These are phyloP conservation scores for Fusarium cicatricum DNA, from an alignment of 2,329 filamentous ascomycete genomes.

Conservation along the genomic window DNA sequence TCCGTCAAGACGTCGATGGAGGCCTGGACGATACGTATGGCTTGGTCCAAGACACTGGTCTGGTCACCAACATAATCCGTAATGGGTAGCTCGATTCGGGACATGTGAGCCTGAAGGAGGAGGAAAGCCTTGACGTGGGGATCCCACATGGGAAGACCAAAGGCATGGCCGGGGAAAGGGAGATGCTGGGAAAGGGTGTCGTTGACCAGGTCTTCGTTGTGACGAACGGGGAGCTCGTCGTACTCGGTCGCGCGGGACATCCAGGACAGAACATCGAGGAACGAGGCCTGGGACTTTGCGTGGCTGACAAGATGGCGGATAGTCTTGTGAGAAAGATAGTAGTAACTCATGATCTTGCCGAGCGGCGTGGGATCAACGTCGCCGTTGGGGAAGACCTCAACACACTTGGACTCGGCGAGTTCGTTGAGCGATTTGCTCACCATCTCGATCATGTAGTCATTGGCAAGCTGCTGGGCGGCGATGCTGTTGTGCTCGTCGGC, in stretches of 20 bases:
- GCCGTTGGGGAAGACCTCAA: slow-evolving; percentile 83
- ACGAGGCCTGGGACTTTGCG: slow-evolving; percentile 77
- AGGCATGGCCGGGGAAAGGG: slow-evolving; percentile 65
- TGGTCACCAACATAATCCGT: slow-evolving; percentile 97
- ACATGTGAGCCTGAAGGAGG: slow-evolving; percentile 93
- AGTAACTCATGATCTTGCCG: slow-evolving; percentile 99
- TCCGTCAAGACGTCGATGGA: slow-evolving; percentile 94
- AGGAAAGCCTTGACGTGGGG: slow-evolving; percentile 97
- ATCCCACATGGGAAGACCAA: slow-evolving; percentile 94
- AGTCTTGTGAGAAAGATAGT: slow-evolving; percentile 95
- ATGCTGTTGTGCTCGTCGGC: slow-evolving; percentile 91
- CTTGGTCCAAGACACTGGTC: slow-evolving; percentile 88
- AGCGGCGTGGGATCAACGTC: slow-evolving; percentile 90
- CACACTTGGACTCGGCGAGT: slow-evolving; percentile 84
- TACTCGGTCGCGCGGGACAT: slow-evolving; percentile 95
- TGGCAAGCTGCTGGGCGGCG: slow-evolving; percentile 84
- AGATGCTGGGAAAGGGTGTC: slow-evolving; percentile 85
- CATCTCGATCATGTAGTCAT: slow-evolving; percentile 93
- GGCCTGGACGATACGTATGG: slow-evolving; percentile 95
- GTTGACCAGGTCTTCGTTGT: slow-evolving; percentile 98
- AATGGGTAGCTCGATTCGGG: slow-evolving; percentile 89
- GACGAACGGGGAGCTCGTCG: slow-evolving; percentile 94
- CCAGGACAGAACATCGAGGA: slow-evolving; percentile 87
- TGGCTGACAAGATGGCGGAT: slow-evolving; percentile 84
- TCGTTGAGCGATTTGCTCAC: slow-evolving; percentile 87